These are phyloP conservation scores for Marasmius sp. DNA, from an alignment of 1,284 basidiomycete genomes.

Conservation along the genomic window DNA sequence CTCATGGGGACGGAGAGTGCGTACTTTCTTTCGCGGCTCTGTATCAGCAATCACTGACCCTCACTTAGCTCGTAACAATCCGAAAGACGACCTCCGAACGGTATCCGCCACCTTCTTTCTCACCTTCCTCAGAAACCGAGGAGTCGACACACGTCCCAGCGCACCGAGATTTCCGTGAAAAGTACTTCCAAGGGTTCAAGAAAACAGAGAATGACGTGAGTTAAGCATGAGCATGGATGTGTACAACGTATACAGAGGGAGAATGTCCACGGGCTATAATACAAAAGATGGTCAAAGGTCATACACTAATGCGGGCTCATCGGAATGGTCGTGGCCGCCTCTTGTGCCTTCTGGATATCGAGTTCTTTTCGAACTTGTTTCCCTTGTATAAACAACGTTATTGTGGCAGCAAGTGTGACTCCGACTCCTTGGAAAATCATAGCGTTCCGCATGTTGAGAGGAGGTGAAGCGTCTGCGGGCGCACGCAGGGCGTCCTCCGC, in stretches of 20 bases:
- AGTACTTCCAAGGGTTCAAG: conserved; percentile 79
- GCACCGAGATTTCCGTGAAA: conserved; percentile 77
- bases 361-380: conserved; percentile 57
- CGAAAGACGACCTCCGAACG: conserved; percentile 60
- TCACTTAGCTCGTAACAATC: conserved; percentile 81
- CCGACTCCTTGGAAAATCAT: conserved; percentile 62
- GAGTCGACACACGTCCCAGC: conserved; percentile 54
- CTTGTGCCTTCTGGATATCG: conserved; percentile 47
- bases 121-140: conserved; percentile 17
- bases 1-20: conserved; percentile 89
- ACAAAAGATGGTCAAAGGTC: neutral
- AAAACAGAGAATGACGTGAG: conserved; percentile 22
- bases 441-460: conserved; percentile 65
- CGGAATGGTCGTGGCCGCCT: neutral
- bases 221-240: neutral
- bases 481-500: conserved; percentile 67
- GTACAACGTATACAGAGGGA: neutral
- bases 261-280: neutral
- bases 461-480: conserved; percentile 55
- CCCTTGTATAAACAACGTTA: conserved; percentile 52
- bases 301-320: neutral
- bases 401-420: conserved; percentile 35
- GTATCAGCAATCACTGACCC: neutral
- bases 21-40: conserved; percentile 27
- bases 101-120: conserved; percentile 55